A percentile compares a stretch with the other conserved stretches of the same genome.
Evolutionary conservation across 2,329 filamentous ascomycete species (phyloP).

Genomic region (Alternaria angustiovoidea): DNA sequence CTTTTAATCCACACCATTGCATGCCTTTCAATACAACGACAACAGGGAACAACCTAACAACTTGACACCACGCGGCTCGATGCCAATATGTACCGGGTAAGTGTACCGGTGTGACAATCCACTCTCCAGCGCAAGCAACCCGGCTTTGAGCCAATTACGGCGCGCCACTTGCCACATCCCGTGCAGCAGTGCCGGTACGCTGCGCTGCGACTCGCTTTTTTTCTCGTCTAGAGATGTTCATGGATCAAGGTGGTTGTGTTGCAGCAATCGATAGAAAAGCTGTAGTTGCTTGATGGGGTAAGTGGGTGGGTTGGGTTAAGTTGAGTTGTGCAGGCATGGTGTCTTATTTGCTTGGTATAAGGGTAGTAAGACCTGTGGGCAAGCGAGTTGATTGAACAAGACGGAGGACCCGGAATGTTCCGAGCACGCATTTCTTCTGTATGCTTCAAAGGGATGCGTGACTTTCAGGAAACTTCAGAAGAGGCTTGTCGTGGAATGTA

Average conservation of each 20-base stretch:
- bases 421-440: not conserved
- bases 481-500: not conserved
- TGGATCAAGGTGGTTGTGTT: constrained; percentile 6
- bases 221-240: constrained; percentile 2
- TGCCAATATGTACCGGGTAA: not conserved
- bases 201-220: not conserved
- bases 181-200: constrained; percentile 6
- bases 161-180: constrained; percentile 12
- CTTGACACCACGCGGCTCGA: constrained; percentile 3
- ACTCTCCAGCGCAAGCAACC: constrained; percentile 9
- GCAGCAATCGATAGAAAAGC: not conserved
- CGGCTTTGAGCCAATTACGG: constrained; percentile 8
- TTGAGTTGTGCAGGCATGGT: not conserved
- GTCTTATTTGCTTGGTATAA: not conserved
- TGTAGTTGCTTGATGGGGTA: not conserved
- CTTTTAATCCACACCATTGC: constrained; percentile 5
- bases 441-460: not conserved
- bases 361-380: not conserved
- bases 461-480: not conserved
- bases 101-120: constrained; percentile 10
- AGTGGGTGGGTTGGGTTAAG: not conserved
- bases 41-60: constrained; percentile 14
- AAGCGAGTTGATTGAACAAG: not conserved
- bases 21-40: constrained; percentile 1
- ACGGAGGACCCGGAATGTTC: not conserved